Conservation (phyloP, 148 eudicot genomes). For the Cornus florida region DNA sequence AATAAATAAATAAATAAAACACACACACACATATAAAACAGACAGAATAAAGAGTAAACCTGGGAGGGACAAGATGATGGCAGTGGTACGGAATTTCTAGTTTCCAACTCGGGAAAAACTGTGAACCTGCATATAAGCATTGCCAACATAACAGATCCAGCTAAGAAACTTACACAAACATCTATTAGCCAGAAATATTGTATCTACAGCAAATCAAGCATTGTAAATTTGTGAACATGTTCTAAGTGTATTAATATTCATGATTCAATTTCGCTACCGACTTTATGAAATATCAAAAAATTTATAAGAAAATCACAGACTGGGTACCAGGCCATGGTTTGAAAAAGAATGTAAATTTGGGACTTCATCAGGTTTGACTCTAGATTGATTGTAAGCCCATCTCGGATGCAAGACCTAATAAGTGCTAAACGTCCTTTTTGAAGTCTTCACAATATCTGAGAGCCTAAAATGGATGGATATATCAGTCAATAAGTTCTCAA, state of each 20-base stretch:
- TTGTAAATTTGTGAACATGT: not conserved
- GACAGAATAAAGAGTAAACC: conserved; percentile 22
- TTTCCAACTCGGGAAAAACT: conserved; percentile 90
- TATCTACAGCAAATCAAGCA: not conserved
- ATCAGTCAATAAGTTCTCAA: not conserved
- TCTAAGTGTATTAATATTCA: not conserved
- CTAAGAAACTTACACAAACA: conserved; percentile 5
- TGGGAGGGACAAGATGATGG: conserved; percentile 74
- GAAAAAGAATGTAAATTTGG: not conserved
- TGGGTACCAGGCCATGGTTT: not conserved
- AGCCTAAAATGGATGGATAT: not conserved
- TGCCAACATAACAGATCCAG: not conserved
- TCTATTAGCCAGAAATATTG: conserved; percentile 2
- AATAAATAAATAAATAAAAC: not conserved
- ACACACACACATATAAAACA: not conserved
- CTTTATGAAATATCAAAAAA: not conserved
- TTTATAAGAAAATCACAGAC: not conserved
- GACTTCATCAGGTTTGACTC: not conserved
- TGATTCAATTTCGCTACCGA: not conserved
- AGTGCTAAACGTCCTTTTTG: not conserved
- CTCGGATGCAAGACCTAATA: not conserved
- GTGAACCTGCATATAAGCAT: conserved; percentile 42
- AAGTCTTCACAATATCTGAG: not conserved
- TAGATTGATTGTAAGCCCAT: not conserved
- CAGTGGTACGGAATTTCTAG: conserved; percentile 49